Evolutionary conservation across 1,284 basidiomycete species (phyloP).

Genomic region (Schizopora paradoxa): DNA sequence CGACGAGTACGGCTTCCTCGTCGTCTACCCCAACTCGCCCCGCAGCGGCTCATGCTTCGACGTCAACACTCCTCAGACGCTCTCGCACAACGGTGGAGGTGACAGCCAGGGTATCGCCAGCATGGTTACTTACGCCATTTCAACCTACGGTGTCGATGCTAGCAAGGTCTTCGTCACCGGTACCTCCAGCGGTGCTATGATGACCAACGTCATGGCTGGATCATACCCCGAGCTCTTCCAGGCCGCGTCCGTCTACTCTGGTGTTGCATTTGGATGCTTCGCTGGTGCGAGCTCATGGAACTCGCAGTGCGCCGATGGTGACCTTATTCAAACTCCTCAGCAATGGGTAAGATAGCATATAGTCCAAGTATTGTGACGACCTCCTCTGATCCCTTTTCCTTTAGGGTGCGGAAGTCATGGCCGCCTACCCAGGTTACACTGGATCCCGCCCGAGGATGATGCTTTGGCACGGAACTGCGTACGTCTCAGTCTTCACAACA

Average conservation of each 20-base stretch:
- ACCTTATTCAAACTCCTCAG: conserved; percentile 39
- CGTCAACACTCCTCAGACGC: conserved; percentile 43
- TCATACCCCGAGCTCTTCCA: conserved; percentile 52
- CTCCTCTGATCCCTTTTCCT: conserved; percentile 5
- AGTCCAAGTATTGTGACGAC: too few relatives aligned
- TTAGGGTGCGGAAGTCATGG: conserved; percentile 40
- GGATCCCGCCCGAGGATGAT: conserved; percentile 48
- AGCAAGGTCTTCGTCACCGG: conserved; percentile 45
- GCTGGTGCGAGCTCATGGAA: conserved; percentile 45
- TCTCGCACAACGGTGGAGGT: conserved; percentile 49
- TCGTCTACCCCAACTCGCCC: conserved; percentile 43
- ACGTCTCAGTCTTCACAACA: conserved; percentile 20
- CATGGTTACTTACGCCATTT: conserved; percentile 43
- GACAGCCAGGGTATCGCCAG: conserved; percentile 50
- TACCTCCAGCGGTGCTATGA: conserved; percentile 54
- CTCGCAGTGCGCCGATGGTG: conserved; percentile 39
- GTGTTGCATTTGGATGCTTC: conserved; percentile 54
- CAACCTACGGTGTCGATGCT: conserved; percentile 42
- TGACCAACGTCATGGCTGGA: conserved; percentile 51
- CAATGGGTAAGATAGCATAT: conserved; percentile 46
- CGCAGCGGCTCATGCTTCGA: conserved; percentile 50
- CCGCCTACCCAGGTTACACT: conserved; percentile 46
- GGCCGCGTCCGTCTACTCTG: conserved; percentile 46
- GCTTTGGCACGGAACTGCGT: conserved; percentile 51
- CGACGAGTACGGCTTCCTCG: conserved; percentile 43